Conservation (phyloP, 495 filamentous ascomycete species). For the Trichocladium uniseriatum region DNA sequence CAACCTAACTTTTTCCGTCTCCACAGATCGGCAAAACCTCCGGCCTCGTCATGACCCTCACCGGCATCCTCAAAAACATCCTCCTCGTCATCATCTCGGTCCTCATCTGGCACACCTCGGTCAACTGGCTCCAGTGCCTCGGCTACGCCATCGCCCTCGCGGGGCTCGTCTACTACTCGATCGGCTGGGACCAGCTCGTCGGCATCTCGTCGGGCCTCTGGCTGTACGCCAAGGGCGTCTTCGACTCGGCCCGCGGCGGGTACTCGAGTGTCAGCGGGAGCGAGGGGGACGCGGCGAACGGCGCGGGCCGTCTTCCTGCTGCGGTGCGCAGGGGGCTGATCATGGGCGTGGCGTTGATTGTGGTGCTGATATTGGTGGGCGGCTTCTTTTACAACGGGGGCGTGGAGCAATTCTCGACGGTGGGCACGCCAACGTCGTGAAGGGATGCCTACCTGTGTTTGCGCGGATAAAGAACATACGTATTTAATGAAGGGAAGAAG, state of each 20-base stretch:
- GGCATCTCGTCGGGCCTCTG: slow-evolving; percentile 47
- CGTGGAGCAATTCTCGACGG: background rate
- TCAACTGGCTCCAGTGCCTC: slow-evolving; percentile 50
- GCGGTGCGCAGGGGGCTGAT: slow-evolving; percentile 58
- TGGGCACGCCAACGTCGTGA: background rate
- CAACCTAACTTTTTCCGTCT: background rate
- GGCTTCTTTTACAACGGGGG: slow-evolving; percentile 18
- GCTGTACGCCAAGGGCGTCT: slow-evolving; percentile 52
- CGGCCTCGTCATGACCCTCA: slow-evolving; percentile 65
- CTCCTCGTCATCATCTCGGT: slow-evolving; percentile 57
- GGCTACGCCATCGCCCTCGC: slow-evolving; percentile 57
- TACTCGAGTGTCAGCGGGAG: no score
- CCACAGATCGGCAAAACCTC: slow-evolving; percentile 65
- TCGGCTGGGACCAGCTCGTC: slow-evolving; percentile 58
- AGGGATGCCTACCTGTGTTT: no score
- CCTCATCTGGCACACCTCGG: slow-evolving; percentile 54
- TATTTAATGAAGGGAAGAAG: no score
- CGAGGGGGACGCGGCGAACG: no score
- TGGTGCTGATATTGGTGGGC: slow-evolving; percentile 46
- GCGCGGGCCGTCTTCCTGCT: slow-evolving; percentile 38
- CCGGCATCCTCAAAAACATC: slow-evolving; percentile 69
- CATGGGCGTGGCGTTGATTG: slow-evolving; percentile 43
- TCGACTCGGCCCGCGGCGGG: slow-evolving; percentile 28
- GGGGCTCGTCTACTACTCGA: slow-evolving; percentile 59
- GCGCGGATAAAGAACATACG: no score